Evolutionary conservation across 1,284 basidiomycete species (phyloP).

Genomic region (Cutaneotrichosporon cutaneum): DNA sequence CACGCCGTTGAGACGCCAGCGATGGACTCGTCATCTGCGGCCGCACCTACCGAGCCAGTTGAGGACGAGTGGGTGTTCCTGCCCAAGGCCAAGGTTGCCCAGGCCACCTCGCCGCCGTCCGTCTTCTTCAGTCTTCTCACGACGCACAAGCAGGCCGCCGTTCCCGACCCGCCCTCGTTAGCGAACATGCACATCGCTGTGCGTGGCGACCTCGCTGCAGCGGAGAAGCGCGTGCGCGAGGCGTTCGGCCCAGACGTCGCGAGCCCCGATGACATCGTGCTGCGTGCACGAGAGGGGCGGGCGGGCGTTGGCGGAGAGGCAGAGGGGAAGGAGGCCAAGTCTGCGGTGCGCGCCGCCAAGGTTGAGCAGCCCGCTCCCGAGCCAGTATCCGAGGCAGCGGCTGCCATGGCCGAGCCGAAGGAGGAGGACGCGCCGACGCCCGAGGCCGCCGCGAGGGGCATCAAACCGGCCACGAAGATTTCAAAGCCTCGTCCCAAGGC

Average conservation of each 20-base stretch:
- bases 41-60: constrained; percentile 9
- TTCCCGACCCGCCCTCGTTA: constrained; percentile 18
- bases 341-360: constrained; percentile 15
- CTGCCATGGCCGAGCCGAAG: constrained; percentile 9
- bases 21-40: constrained; percentile 9
- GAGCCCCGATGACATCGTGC: constrained; percentile 59
- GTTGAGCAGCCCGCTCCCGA: constrained; percentile 11
- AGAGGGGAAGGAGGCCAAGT: constrained; percentile 20
- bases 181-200: constrained; percentile 37
- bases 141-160: constrained; percentile 18
- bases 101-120: constrained; percentile 25
- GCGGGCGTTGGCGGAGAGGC: constrained; percentile 39
- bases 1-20: neutral
- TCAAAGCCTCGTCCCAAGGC: constrained; percentile 1
- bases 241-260: constrained; percentile 43
- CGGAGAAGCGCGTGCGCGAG: constrained; percentile 34
- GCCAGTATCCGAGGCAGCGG: constrained; percentile 6
- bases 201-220: constrained; percentile 29
- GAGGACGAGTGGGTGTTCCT: constrained; percentile 16
- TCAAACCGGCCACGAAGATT: neutral
- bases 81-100: neutral
- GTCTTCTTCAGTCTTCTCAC: constrained; percentile 50
- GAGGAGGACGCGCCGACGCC: neutral
- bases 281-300: constrained; percentile 55
- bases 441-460: neutral